Conservation (phyloP, 768 basidiomycete species). For the Suillus americanus region DNA sequence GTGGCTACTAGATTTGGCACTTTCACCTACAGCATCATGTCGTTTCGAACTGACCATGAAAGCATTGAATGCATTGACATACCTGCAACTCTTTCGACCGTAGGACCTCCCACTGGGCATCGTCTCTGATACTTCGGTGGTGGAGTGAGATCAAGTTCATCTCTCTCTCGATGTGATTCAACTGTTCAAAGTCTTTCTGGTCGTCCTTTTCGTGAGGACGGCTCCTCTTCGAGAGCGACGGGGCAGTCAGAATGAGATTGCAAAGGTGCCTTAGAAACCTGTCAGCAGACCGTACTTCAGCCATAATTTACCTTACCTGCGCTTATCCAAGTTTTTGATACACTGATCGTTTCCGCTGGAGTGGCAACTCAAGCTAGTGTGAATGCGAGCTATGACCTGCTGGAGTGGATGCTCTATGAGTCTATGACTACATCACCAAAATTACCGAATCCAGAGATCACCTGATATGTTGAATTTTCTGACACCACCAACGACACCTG, state of each 20-base stretch:
- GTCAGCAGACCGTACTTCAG: slow-evolving; percentile 14
- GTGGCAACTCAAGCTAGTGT: no score
- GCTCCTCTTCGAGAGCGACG: slow-evolving; percentile 41
- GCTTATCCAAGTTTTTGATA: slow-evolving; percentile 80
- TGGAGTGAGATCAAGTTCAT: slow-evolving; percentile 63
- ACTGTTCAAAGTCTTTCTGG: slow-evolving; percentile 68
- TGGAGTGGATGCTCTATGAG: no score
- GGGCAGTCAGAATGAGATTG: slow-evolving; percentile 58
- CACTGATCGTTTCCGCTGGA: slow-evolving; percentile 54
- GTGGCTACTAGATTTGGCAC: no score
- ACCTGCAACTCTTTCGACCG: slow-evolving; percentile 8
- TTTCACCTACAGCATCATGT: no score
- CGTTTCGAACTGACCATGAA: no score
- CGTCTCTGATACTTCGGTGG: slow-evolving; percentile 73
- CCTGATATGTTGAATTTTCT: no score
- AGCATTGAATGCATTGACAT: no score
- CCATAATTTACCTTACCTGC: slow-evolving; percentile 49
- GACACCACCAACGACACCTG: no score
- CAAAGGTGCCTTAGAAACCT: slow-evolving; percentile 55
- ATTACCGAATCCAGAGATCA: no score
- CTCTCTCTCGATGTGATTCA: slow-evolving; percentile 76
- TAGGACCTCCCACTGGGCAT: slow-evolving; percentile 63
- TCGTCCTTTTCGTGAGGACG: slow-evolving; percentile 56
- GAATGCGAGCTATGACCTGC: no score
- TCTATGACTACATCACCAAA: no score